Evolutionary conservation across 352 stramenopile genomes (phyloP), one percentile per base, ranked within the genome.

Genomic region (Salisapilia sapeloensis): DNA sequence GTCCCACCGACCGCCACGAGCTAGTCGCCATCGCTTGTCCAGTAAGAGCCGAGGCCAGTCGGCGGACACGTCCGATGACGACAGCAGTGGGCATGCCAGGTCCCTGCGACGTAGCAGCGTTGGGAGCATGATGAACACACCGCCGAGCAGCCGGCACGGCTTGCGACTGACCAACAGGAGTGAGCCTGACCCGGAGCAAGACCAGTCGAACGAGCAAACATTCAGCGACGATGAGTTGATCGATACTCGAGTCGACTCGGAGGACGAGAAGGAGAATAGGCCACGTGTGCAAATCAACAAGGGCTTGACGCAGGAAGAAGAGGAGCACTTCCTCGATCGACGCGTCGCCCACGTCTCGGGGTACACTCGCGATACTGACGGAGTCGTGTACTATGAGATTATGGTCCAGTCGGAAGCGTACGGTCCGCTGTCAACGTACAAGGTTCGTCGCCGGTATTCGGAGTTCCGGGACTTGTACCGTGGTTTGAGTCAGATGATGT

Each of bases 371-470:
- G 67, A 79, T 38, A 67, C 61, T 1, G 67, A 84, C 45, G 67
- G 64, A 12, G 43, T 84, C 31, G 62, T 81, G 11, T 84, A 81
- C 46, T 84, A 84, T 35, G 67, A 84, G 43, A 74, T 84, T 38
- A 64, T 81, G 20, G 60, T 84, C 33, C 50, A 62, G 26, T 79
- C 60, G 5, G 55, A 44, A 2, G 49, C 60, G 6, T 58, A 79
- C 40, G 67, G 67, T 0, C 67, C 67, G n/a, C 48, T 84, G 5
- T 84, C 67, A 0, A 62, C 67, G 9, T 84, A 81, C 54, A 84
- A 80, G 38, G 67, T 84, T 22, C 60, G 67, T 14, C 67, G 67
- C 8, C 64, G 67, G 3, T 84, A 78, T 53, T 81, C 67, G 3
- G 67, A 84, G 42, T 84, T 84, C 35, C 54, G 50, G 7, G 54